Conservation (phyloP, 2,329 filamentous ascomycete genomes). For the Fusarium sp. region DNA sequence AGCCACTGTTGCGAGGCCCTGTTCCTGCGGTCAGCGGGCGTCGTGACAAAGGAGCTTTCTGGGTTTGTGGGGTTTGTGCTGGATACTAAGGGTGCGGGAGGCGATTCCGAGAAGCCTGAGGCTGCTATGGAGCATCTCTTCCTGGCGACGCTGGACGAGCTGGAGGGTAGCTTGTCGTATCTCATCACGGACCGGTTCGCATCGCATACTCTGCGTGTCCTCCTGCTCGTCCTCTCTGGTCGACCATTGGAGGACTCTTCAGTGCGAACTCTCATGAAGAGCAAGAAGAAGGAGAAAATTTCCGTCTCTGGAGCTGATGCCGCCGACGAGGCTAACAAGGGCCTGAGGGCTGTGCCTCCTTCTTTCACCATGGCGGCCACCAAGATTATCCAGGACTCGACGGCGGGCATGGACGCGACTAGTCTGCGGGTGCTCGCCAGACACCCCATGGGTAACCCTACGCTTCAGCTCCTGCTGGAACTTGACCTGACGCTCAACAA, state of each 20-base stretch:
- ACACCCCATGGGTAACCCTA: constrained; percentile 90
- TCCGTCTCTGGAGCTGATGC: constrained; percentile 64
- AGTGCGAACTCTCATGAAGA: constrained; percentile 79
- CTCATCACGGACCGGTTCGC: constrained; percentile 88
- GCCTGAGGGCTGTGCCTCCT: constrained; percentile 70
- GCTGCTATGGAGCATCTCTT: constrained; percentile 85
- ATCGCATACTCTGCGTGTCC: constrained; percentile 86
- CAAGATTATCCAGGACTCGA: constrained; percentile 81
- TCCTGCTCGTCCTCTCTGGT: constrained; percentile 85
- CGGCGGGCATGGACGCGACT: constrained; percentile 76
- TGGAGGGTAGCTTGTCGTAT: constrained; percentile 84
- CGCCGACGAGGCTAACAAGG: constrained; percentile 55
- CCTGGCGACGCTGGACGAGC: constrained; percentile 80
- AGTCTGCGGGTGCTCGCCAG: constrained; percentile 84
- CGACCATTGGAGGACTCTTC: constrained; percentile 75
- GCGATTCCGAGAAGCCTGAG: constrained; percentile 57
- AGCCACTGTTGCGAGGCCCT: constrained; percentile 97
- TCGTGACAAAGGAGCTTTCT: constrained; percentile 76
- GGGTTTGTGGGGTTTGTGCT: constrained; percentile 56
- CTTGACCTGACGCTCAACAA: constrained; percentile 81
- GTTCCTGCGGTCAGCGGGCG: constrained; percentile 81
- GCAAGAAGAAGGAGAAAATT: constrained; percentile 89
- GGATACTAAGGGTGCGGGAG: constrained; percentile 54
- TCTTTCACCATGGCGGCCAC: constrained; percentile 79
- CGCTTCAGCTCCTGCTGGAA: constrained; percentile 87